These are phyloP conservation scores for Auricularia sp. DNA, from an alignment of 768 basidiomycete genomes.

Conservation along the genomic window DNA sequence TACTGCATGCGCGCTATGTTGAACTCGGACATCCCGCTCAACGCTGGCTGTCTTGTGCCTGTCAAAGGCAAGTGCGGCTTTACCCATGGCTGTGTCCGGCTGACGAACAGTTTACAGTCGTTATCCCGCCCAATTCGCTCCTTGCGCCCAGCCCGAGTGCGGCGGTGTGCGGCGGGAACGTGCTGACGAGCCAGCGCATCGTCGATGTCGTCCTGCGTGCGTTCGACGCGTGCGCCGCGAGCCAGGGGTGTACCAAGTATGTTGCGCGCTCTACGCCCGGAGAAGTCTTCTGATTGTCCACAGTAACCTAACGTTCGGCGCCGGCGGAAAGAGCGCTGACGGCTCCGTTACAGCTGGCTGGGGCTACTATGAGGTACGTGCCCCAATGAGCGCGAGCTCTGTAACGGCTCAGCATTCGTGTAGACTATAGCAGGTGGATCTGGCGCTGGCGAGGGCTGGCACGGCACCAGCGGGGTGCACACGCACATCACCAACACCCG, in stretches of 20 bases:
- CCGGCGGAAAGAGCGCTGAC: conserved; percentile 76
- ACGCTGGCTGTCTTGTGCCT: conserved; percentile 87
- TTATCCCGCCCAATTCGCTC: conserved; percentile 68
- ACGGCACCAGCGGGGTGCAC: conserved; percentile 88
- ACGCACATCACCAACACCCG: conserved; percentile 90
- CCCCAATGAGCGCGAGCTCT: too few relatives aligned
- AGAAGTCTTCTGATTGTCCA: background rate
- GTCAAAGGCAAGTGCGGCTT: conserved; percentile 46
- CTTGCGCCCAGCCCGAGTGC: conserved; percentile 76
- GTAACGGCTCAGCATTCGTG: background rate
- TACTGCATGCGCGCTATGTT: conserved; percentile 86
- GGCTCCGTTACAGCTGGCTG: conserved; percentile 70
- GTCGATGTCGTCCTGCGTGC: conserved; percentile 91
- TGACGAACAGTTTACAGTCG: conserved; percentile 34
- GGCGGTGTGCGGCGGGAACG: conserved; percentile 90
- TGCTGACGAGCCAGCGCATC: conserved; percentile 83
- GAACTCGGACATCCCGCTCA: conserved; percentile 79
- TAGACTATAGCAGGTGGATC: conserved; percentile 92
- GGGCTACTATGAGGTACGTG: conserved; percentile 75
- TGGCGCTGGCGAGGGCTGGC: conserved; percentile 82
- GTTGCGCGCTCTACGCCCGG: conserved; percentile 13
- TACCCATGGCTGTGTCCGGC: background rate
- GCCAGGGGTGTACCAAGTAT: conserved; percentile 89
- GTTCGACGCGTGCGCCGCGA: conserved; percentile 84
- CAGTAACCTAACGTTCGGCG: conserved; percentile 82